phyloP scores from a whole-genome alignment of 441 rosid genomes.

The Populus hybrid region DNA sequence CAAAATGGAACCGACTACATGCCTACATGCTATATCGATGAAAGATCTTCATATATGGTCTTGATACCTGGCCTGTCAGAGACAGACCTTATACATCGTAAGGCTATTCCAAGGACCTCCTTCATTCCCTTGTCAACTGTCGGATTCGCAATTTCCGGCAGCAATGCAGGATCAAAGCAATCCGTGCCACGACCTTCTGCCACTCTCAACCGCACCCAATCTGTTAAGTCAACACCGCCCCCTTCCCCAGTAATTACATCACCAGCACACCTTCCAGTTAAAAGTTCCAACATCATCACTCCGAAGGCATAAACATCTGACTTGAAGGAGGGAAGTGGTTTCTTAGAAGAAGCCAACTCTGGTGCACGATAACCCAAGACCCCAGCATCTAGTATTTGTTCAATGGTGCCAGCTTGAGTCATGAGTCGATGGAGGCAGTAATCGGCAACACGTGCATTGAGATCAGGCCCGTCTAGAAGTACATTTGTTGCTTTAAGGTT shows the following conservation, averaged over 20 bases:
- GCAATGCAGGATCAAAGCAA: constrained; percentile 66
- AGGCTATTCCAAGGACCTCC: constrained; percentile 86
- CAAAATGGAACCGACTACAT: not conserved
- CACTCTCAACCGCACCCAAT: constrained; percentile 75
- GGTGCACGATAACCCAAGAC: constrained; percentile 98
- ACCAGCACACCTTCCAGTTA: constrained; percentile 92
- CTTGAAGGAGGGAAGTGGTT: constrained; percentile 89
- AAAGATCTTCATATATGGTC: constrained; percentile 94
- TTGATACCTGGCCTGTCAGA: constrained; percentile 97
- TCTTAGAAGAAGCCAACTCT: constrained; percentile 83
- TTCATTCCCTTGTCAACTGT: constrained; percentile 76
- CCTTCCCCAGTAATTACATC: constrained; percentile 83
- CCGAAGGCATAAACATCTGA: constrained; percentile 96
- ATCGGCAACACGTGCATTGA: constrained; percentile 89
- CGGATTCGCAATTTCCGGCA: constrained; percentile 46
- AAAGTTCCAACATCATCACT: constrained; percentile 68
- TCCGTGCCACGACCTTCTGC: constrained; percentile 29
- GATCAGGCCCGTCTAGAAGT: constrained; percentile 80
- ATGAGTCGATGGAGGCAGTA: constrained; percentile 94
- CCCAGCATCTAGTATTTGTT: constrained; percentile 92
- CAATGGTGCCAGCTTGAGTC: constrained; percentile 95
- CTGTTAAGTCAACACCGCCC: constrained; percentile 80
- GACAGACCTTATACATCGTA: constrained; percentile 69
- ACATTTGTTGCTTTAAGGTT: constrained; percentile 88
- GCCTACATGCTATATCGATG: constrained; percentile 54